Evolutionary conservation across 805 yeast species (phyloP).

Genomic region (Saccharomycopsis fermentans): DNA sequence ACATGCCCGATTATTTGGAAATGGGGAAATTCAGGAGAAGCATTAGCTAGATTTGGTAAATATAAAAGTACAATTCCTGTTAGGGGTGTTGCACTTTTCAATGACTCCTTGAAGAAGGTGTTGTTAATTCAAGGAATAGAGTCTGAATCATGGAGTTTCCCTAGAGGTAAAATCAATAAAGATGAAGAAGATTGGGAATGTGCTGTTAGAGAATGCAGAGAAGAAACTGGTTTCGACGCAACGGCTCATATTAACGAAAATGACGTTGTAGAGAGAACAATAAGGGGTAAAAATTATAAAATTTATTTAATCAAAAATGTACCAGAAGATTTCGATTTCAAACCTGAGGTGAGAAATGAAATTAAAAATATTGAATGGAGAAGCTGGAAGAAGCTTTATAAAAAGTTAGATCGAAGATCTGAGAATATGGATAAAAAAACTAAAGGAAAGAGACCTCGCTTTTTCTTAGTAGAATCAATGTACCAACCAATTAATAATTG

Average conservation of each 20-base stretch:
- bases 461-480: conserved; percentile 39
- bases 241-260: conserved; percentile 54
- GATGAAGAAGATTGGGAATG: conserved; percentile 83
- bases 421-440: conserved; percentile 21
- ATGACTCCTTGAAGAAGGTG: conserved; percentile 55
- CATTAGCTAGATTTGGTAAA: conserved; percentile 65
- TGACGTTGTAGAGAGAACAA: conserved; percentile 71
- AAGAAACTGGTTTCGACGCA: conserved; percentile 89
- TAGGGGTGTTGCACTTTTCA: conserved; percentile 86
- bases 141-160: conserved; percentile 85
- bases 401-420: conserved; percentile 26
- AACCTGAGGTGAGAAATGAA: conserved; percentile 80
- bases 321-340: conserved; percentile 65
- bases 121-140: conserved; percentile 80
- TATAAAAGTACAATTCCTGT: conserved; percentile 91
- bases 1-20: conserved; percentile 71
- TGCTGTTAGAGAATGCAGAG: conserved; percentile 84
- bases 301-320: conserved; percentile 70
- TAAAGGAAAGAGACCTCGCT: conserved; percentile 18
- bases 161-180: conserved; percentile 92
- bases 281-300: conserved; percentile 75
- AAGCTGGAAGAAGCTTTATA: conserved; percentile 39
- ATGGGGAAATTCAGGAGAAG: conserved; percentile 73
- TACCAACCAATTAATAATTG: conserved; percentile 43
- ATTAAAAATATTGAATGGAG: conserved; percentile 78